phyloP scores from a whole-genome alignment of 768 basidiomycete species.

The Boletus sp. region DNA sequence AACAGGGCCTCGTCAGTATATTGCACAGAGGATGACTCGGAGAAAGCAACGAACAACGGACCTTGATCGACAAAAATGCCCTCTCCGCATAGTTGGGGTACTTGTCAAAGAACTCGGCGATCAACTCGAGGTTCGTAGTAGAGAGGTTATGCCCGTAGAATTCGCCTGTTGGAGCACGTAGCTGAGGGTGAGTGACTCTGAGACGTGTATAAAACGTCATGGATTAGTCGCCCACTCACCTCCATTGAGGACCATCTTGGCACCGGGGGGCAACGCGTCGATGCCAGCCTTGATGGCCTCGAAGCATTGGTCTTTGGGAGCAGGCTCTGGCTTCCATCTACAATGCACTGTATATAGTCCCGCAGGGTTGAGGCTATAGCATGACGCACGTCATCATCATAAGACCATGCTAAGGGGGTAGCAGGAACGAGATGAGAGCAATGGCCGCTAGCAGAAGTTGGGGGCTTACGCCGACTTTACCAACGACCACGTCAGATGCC shows the following conservation, averaged over 20 bases:
- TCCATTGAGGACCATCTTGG: constrained; percentile 50
- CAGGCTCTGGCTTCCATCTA: constrained; percentile 43
- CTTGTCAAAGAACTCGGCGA: constrained; percentile 36
- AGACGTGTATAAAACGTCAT: neutral
- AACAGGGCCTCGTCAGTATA: neutral
- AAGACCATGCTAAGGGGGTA: constrained; percentile 41
- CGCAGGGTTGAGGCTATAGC: neutral
- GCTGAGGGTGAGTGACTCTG: neutral
- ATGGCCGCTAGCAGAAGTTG: neutral
- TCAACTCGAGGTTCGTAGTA: constrained; percentile 47
- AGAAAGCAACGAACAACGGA: constrained; percentile 18
- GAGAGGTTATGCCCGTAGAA: constrained; percentile 52
- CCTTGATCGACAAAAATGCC: constrained; percentile 36
- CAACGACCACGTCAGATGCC: constrained; percentile 35
- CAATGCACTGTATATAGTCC: neutral
- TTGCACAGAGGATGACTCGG: neutral
- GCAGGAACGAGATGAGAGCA: neutral
- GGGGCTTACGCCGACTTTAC: constrained; percentile 36
- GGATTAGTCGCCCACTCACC: constrained; percentile 35
- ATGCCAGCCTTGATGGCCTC: constrained; percentile 58
- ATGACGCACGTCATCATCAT: constrained; percentile 53
- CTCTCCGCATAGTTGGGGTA: constrained; percentile 33
- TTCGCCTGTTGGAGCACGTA: constrained; percentile 36
- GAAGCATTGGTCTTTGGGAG: constrained; percentile 59
- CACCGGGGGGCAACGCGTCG: constrained; percentile 41